Conservation (phyloP, 805 yeast genomes). For the Wickerhamomyces queroliae region DNA sequence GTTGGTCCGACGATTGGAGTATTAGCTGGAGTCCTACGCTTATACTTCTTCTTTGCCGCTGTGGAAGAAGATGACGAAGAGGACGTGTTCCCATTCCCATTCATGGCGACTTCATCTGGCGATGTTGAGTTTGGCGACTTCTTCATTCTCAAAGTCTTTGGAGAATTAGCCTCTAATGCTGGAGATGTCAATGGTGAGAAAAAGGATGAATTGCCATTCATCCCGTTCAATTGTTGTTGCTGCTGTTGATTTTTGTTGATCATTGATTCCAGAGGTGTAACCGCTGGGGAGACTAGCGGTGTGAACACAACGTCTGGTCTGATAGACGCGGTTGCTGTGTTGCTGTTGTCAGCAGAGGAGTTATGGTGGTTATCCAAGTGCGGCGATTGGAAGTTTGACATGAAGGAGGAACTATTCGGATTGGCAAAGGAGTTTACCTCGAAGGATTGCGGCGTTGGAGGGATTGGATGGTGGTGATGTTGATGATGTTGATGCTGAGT, state of each 20-base stretch:
- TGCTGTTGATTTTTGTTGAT: conserved; percentile 6
- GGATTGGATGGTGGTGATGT: conserved; percentile 2
- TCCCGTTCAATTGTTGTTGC: background rate
- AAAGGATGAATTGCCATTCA: conserved; percentile 12
- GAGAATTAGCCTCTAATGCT: conserved; percentile 44
- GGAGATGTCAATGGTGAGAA: conserved; percentile 61
- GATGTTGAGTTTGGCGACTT: conserved; percentile 10
- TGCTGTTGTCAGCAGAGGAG: too few relatives aligned
- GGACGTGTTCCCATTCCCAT: background rate
- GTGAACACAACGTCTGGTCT: conserved; percentile 63
- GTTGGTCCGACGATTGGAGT: conserved; percentile 35
- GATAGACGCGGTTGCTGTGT: conserved; percentile 22
- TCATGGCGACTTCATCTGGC: conserved; percentile 15
- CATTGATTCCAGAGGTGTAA: conserved; percentile 48
- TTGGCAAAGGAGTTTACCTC: conserved; percentile 9
- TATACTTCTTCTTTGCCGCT: conserved; percentile 18
- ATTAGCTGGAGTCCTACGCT: conserved; percentile 32
- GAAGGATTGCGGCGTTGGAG: conserved; percentile 20
- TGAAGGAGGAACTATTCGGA: conserved; percentile 4
- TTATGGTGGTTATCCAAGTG: conserved; percentile 6
- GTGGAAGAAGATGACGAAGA: conserved; percentile 1
- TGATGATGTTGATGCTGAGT: background rate
- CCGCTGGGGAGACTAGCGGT: conserved; percentile 73
- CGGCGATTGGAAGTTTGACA: conserved; percentile 15
- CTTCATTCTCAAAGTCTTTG: conserved; percentile 16